Evolutionary conservation across 176 grass and related monocot genomes (phyloP).

Genomic region (Eleusine coracana): DNA sequence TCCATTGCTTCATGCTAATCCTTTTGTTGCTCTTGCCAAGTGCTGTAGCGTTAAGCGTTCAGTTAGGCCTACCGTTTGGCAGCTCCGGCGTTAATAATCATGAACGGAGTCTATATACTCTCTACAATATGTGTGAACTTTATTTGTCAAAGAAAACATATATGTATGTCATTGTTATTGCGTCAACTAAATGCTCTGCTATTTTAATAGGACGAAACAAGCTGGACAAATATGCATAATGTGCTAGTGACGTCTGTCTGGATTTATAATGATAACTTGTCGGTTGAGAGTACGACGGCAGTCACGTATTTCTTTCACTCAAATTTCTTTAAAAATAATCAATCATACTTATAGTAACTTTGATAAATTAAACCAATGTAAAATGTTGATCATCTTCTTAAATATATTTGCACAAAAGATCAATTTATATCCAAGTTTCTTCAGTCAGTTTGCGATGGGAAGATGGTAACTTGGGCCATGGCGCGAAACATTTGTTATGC

Average conservation of each 20-base stretch:
- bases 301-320: not conserved
- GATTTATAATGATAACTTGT: conserved; percentile 8
- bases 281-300: conserved; percentile 23
- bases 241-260: not conserved
- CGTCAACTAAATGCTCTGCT: conserved; percentile 1
- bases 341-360: not conserved
- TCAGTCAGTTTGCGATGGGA: not conserved
- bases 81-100: conserved; percentile 21
- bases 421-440: not conserved
- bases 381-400: not conserved
- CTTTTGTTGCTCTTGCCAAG: conserved; percentile 36
- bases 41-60: conserved; percentile 7
- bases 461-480: not conserved
- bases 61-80: conserved; percentile 42
- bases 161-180: not conserved
- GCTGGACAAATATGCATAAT: not conserved
- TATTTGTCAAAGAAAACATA: conserved; percentile 14
- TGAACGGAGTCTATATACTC: not conserved
- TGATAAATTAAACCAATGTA: not conserved
- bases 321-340: not conserved
- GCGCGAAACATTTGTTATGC: not conserved
- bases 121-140: not conserved
- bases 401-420: not conserved
- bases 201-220: conserved; percentile 12
- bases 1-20: not conserved